These are phyloP conservation scores for Diplodia mutila DNA, from an alignment of 2,329 filamentous ascomycete genomes.

Conservation along the genomic window DNA sequence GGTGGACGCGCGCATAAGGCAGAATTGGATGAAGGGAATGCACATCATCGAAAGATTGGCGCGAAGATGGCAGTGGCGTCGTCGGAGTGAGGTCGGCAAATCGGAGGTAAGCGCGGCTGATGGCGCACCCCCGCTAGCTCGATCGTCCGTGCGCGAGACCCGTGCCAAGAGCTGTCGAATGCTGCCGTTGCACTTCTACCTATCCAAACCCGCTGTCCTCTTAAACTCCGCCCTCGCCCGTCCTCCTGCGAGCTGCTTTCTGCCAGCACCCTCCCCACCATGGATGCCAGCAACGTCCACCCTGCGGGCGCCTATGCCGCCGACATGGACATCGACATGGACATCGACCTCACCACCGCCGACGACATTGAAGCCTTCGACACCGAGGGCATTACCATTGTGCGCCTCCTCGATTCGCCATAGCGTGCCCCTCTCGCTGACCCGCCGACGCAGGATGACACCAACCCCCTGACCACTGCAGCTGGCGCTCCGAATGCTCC, in stretches of 20 bases:
- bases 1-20: constrained; percentile 3
- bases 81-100: constrained; percentile 6
- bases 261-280: neutral
- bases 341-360: constrained; percentile 40
- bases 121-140: neutral
- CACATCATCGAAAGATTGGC: neutral
- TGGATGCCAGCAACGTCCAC: constrained; percentile 23
- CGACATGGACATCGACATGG: constrained; percentile 39
- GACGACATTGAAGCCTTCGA: constrained; percentile 32
- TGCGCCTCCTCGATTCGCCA: constrained; percentile 27
- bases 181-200: constrained; percentile 7
- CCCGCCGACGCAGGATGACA: constrained; percentile 4
- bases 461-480: neutral
- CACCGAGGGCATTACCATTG: constrained; percentile 33
- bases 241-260: neutral
- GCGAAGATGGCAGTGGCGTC: neutral
- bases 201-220: neutral
- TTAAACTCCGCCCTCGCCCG: constrained; percentile 12
- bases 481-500: neutral
- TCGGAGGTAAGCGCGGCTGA: constrained; percentile 1
- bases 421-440: constrained; percentile 7
- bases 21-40: neutral
- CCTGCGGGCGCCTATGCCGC: constrained; percentile 14
- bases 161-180: neutral
- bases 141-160: neutral